Percentiles rank a stretch among this genome's conserved stretches.
phyloP scores from a whole-genome alignment of 768 basidiomycete genomes.

The Collybia sordida region DNA sequence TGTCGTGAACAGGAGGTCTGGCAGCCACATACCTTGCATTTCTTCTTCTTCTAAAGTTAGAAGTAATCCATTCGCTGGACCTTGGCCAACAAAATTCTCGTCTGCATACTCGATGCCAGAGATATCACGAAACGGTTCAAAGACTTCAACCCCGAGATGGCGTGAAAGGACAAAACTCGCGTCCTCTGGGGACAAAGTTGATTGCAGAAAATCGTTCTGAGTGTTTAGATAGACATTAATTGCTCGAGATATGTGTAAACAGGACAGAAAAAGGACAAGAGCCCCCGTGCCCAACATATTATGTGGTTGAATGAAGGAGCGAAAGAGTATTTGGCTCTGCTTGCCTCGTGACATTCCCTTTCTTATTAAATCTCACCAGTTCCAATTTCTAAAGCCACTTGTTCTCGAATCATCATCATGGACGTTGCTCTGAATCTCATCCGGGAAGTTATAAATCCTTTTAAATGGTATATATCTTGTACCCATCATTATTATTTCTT shows the following conservation, averaged over 20 bases:
- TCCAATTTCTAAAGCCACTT: not conserved
- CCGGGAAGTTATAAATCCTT: constrained; percentile 20
- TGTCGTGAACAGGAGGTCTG: not conserved
- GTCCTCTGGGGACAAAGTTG: constrained; percentile 46
- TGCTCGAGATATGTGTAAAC: constrained; percentile 42
- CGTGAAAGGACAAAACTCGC: constrained; percentile 62
- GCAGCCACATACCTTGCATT: constrained; percentile 44
- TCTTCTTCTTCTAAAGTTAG: constrained; percentile 57
- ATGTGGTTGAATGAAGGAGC: constrained; percentile 11
- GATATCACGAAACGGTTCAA: constrained; percentile 47
- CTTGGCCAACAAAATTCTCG: constrained; percentile 57
- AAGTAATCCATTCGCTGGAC: constrained; percentile 48
- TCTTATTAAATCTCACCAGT: no score
- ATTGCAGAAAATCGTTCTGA: constrained; percentile 27
- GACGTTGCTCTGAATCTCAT: constrained; percentile 21
- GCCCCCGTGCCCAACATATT: constrained; percentile 24
- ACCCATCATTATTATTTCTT: constrained; percentile 9
- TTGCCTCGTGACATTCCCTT: constrained; percentile 11
- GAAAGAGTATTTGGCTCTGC: constrained; percentile 25
- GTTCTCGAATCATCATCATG: constrained; percentile 21
- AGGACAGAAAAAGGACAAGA: constrained; percentile 27
- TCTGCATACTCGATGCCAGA: constrained; percentile 30
- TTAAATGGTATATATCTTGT: constrained; percentile 27
- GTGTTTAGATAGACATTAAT: constrained; percentile 64
- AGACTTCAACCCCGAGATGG: constrained; percentile 71